phyloP scores from a whole-genome alignment of 805 yeast species.

The Ogataea neopini region DNA sequence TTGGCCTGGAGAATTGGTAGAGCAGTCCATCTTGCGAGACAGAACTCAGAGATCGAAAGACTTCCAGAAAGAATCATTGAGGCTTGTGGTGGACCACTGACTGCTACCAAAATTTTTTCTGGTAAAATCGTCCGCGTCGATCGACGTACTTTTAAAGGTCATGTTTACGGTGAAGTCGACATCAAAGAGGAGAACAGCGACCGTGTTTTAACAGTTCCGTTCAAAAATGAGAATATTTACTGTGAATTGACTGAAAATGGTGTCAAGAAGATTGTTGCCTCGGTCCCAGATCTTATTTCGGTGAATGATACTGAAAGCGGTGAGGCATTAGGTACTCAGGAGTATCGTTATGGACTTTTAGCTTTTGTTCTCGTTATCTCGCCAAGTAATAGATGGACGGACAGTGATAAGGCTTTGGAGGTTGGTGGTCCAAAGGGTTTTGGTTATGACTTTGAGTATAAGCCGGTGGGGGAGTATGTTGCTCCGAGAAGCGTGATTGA shows the following conservation, averaged over 20 bases:
- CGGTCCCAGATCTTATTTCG: conserved; percentile 46
- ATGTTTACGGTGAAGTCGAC: conserved; percentile 44
- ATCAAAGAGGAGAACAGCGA: conserved; percentile 21
- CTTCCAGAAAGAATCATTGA: conserved; percentile 38
- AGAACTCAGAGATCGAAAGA: conserved; percentile 35
- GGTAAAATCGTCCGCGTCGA: conserved; percentile 48
- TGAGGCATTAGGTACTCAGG: conserved; percentile 48
- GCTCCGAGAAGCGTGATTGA: conserved; percentile 42
- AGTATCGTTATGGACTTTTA: conserved; percentile 44
- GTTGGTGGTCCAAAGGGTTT: conserved; percentile 44
- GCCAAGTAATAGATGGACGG: conserved; percentile 38
- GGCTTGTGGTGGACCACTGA: conserved; percentile 32
- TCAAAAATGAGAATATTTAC: conserved; percentile 47
- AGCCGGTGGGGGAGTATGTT: conserved; percentile 37
- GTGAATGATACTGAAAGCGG: conserved; percentile 43
- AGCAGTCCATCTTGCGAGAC: conserved; percentile 40
- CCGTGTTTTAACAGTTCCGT: conserved; percentile 37
- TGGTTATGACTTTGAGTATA: conserved; percentile 36
- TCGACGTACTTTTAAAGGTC: conserved; percentile 41
- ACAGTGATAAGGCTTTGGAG: conserved; percentile 35
- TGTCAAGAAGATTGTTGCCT: conserved; percentile 32
- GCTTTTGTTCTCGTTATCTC: conserved; percentile 44
- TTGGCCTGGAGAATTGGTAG: conserved; percentile 49
- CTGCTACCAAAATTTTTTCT: conserved; percentile 38
- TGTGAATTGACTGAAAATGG: conserved; percentile 28